Base-by-base conservation (phyloP, 1,284 basidiomycete genomes). In the Cryptococcus sp. region DNA sequence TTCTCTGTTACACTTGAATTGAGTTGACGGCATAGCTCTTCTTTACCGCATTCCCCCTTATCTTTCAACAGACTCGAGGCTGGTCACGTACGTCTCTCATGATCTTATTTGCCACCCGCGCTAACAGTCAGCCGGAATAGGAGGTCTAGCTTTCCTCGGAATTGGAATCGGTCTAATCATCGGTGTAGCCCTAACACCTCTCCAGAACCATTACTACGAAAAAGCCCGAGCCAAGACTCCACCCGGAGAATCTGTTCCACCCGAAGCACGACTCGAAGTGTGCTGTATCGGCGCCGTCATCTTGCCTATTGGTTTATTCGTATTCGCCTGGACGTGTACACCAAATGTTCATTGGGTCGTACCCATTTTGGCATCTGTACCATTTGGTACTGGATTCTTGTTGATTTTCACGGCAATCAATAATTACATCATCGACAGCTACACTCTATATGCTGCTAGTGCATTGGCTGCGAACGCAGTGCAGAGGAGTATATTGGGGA, bases 391-490 rank as follows among this genome's bases (percentile, higher is more conserved):
- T 16, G 83, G 81, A 11, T 78, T 83, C 49, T 77, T 83, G 3
- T 77, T 82, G 55, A 81, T 85, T 54, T 77, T 85, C 63, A 81
- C 82, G 51, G 78, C 49, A 1, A 59, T 70, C 40, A 61, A 57
- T 31, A 61, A 57, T 34, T 87, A 86, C 73, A 75, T 85, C 49
- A 83, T 86, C 79, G 84, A 85, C 58, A 75, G 80, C 2, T 85
- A 85, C 66, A 75, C 60, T 4, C 56, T 69, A 4, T 69, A 83
- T 60, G 83, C 83, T 52, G 85, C 85, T 0, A 82, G 80, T 51
- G 84, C 84, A 2, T 77, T 86, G 31, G 85, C 86, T 0, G 81
- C 85, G 31, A 85, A 84, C 21, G 82, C 86, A 23, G 81, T 89
- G 23, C 67, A 85, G 36, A 81, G 86, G 39, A 83, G 82, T 2